Base-by-base conservation (phyloP, 495 filamentous ascomycete genomes). In the Aspergillus coremiiformis region DNA sequence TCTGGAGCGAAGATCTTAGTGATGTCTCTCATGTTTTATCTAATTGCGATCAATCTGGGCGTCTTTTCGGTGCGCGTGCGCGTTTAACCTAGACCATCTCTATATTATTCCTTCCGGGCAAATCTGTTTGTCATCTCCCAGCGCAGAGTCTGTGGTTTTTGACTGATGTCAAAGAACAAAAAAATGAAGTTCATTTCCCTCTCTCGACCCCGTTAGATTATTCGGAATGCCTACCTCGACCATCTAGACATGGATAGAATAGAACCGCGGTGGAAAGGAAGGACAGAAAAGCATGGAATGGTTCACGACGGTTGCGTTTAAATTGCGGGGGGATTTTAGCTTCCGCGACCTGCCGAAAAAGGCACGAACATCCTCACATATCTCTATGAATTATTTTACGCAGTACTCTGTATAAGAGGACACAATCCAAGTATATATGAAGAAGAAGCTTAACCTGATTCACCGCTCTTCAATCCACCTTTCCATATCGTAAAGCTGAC, bases 401-500 rank as follows among this genome's bases (percentile, higher is more conserved):
- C 24, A 27, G 24, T 27, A 3, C 0, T 23, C 32, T 35, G n/a
- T 10, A 12, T 12, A 35, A 12, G 27, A 20, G 15, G 44, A 17
- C 14, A 32, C 35, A n/a, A 23, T 22, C 21, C 17, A 32, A 24
- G 4, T 4, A 10, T 14, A 11, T 7, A 46, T 19, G 35, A 45
- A 3, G 10, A 39, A 49, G 20, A 37, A 39, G 10, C 21, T 20
- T n/a, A 29, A 47, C 24, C 17, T 11, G 33, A 30, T 17, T 27
- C 19, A 48, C 30, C 8, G 15, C 32, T n/a, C 66, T 59, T 20
- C 14, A 78, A 46, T 12, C 76, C 76, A 10, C 76, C 76, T 58
- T 65, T 66, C 73, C 74, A 78, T 43, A 80, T 71, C 53, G 76
- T 71, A 65, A 82, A 77, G 37, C 74, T 68, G 11, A 76, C 60